phyloP scores from a whole-genome alignment of 495 filamentous ascomycete genomes.

The Monascus purpureus region DNA sequence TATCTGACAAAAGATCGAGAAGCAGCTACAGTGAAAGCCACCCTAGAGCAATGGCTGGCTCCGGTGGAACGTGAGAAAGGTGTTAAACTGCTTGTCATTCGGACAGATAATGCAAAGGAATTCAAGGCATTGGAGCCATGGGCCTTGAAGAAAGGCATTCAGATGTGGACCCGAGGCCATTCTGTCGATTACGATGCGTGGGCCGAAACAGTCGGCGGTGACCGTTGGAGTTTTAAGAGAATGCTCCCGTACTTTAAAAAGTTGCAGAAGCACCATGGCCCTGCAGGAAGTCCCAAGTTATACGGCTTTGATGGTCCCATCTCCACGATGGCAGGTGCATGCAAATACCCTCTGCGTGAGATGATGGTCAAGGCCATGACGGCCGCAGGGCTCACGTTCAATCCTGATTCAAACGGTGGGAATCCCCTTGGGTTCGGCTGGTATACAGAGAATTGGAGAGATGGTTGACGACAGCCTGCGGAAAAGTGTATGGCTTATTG shows the following conservation, averaged over 20 bases:
- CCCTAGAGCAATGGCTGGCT: background rate
- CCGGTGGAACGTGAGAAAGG: background rate
- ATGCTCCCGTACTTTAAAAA: conserved; percentile 20
- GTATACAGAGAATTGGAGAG: conserved; percentile 15
- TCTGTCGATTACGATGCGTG: too few relatives aligned
- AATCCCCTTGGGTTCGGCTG: conserved; percentile 13
- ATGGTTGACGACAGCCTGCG: conserved; percentile 20
- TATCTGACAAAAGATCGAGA: background rate
- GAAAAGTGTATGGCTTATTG: conserved; percentile 12
- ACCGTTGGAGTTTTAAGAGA: too few relatives aligned
- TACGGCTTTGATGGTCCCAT: conserved; percentile 14
- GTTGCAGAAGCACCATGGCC: conserved; percentile 13
- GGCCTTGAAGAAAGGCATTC: background rate
- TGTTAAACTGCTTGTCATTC: background rate
- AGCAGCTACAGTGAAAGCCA: background rate
- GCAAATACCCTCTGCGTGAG: conserved; percentile 19
- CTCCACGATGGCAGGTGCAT: conserved; percentile 13
- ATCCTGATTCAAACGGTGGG: conserved; percentile 15
- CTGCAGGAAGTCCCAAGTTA: conserved; percentile 3
- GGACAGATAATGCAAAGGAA: conserved; percentile 2
- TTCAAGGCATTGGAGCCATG: background rate
- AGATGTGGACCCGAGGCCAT: too few relatives aligned
- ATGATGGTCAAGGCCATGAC: conserved; percentile 8
- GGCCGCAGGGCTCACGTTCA: conserved; percentile 10
- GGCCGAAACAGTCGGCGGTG: too few relatives aligned